Evolutionary conservation across 2,329 filamentous ascomycete genomes (phyloP), one percentile per base, ranked within the genome.

Genomic region (Cytospora chrysosperma): DNA sequence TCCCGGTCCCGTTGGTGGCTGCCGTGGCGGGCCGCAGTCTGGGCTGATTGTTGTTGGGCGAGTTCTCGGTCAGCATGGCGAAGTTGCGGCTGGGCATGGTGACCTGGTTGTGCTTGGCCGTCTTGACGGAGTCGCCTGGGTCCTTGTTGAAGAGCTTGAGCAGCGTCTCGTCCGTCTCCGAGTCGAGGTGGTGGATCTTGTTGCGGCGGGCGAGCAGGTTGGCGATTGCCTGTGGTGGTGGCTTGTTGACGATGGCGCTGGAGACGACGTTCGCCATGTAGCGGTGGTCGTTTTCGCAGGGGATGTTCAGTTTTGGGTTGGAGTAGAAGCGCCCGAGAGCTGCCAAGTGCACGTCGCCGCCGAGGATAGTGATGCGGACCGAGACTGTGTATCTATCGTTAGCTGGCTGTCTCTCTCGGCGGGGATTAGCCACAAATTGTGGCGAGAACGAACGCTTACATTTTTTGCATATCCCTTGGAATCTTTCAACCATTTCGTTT

Each of bases 251-350:
- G 71, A 99, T 98, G 34, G 93, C 93, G 0, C 93, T 97, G 7
- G 93, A 96, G 59, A 98, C 85, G 24, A 99, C 84, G 72, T 99
- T 99, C 57, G 89, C 90, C 87, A 99, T 98, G 76, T 98, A 98
- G 62, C 95, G 87, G 73, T 92, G 90, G 75, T 99, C 95, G 64
- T 88, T 84, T 72, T 94, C 90, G 61, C 88, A 89, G 0, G 91
- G 84, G 37, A 97, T 84, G 59, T 88, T 83, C 52, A 95, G 82
- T 69, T 88, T 88, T 9, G 92, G 91, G 71, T 95, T 95, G 19
- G 92, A 93, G 79, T 96, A 97, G 80, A 99, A 98, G 65, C 95
- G 91, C 0, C 95, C 95, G 28, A 98, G 82, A 15, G 93, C 95
- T 30, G 91, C 93, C 47, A 98, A 80, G 75, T 98, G 94, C 51